Conservation (phyloP, 805 yeast species). For the Wickerhamiella qilinensis region DNA sequence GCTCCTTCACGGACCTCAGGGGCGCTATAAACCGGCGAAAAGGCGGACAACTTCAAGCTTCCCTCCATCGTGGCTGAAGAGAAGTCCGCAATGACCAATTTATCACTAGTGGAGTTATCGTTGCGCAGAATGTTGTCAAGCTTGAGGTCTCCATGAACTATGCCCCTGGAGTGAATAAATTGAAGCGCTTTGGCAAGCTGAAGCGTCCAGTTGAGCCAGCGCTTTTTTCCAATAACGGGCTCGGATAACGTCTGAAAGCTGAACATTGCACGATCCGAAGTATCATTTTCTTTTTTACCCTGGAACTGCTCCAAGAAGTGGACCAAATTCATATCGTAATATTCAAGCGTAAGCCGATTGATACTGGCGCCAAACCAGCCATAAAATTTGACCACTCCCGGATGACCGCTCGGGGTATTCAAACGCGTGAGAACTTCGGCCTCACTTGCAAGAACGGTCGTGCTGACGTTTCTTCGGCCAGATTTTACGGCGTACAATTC, state of each 20-base stretch:
- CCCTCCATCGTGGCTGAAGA: slow-evolving; percentile 16
- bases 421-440: slow-evolving; percentile 6
- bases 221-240: slow-evolving; percentile 14
- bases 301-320: slow-evolving; percentile 1
- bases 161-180: slow-evolving; percentile 13
- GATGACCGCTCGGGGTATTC: not conserved
- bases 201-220: slow-evolving; percentile 17
- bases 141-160: slow-evolving; percentile 35
- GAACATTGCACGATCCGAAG: slow-evolving; percentile 1
- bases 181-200: slow-evolving; percentile 15
- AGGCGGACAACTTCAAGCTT: slow-evolving; percentile 10
- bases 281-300: not conserved
- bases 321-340: slow-evolving; percentile 9
- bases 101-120: slow-evolving; percentile 3
- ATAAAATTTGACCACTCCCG: slow-evolving; percentile 7
- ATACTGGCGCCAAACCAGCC: slow-evolving; percentile 5
- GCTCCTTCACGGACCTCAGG: slow-evolving; percentile 27
- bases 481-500: slow-evolving; percentile 8
- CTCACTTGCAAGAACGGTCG: slow-evolving; percentile 7
- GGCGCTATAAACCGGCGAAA: slow-evolving; percentile 30
- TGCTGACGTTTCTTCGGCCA: slow-evolving; percentile 3
- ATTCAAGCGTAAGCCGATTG: slow-evolving; percentile 9
- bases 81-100: slow-evolving; percentile 33
- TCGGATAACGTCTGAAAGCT: slow-evolving; percentile 8
- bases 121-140: slow-evolving; percentile 29